Base-by-base conservation (phyloP, 148 eudicot genomes). In the Vaccinium vitisidaea region DNA sequence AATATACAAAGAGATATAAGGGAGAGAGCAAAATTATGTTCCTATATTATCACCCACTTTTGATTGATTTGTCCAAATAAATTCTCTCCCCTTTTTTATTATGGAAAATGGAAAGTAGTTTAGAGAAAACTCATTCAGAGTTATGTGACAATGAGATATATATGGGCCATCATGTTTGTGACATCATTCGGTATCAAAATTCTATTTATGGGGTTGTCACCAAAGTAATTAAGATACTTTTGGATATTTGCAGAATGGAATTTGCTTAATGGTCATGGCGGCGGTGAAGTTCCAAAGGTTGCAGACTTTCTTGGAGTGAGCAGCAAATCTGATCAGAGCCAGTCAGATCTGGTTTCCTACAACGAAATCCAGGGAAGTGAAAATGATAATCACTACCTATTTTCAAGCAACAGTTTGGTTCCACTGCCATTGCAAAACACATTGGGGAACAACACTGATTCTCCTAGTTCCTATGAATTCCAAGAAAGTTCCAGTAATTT, bases 231-330 rank as follows among this genome's bases (percentile, higher is more conserved):
- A 48, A 70, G 3, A 23, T 48, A 25, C 48, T 49, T 11, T 14
- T 69, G 77, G 21, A 10, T 3, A 13, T 73, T 30, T 84, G 84
- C 83, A 93, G 99, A 95, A 16, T 97, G 99, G 99, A 92, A 91
- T 84, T 63, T 95, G 91, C 91, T 95, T 7, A 91, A 86, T 76
- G 83, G 90, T 69, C 94, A 93, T 78, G 92, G 88, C 0, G 84
- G 87, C 18, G 7, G 82, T 25, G 95, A 93, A 58, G 96, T 90
- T 3, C 99, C 99, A 1, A 94, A 95, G 84, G 93, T 97, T 6
- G 99, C 96, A 11, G 99, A 97, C 84, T 97, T 97, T 82, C 91
- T 97, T 12, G 99, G 99, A 9, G 98, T 94, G 82, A 88, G 94
- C 83, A 90, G 90, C 82, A 97, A 94, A 85, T 94, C 98, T 2